Percentiles rank a stretch among this genome's conserved stretches.
Conservation (phyloP, 164 flowering plant species). For the Amborella trichopoda region DNA sequence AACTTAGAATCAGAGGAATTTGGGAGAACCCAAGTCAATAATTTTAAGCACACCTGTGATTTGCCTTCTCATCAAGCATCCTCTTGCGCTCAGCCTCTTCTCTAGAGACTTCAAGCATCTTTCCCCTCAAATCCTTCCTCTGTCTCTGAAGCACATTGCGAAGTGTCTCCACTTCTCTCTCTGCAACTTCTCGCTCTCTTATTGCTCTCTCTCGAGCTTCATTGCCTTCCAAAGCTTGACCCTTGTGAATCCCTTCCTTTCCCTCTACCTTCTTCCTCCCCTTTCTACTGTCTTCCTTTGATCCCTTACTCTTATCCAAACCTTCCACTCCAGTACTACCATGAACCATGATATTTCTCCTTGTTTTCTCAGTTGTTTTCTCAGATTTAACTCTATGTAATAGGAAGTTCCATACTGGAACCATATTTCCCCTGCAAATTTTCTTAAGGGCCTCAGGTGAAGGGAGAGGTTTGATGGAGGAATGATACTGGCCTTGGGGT, state of each 20-base stretch:
- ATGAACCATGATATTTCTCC: slow-evolving; percentile 78
- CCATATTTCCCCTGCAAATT: slow-evolving; percentile 89
- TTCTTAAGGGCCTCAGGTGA: slow-evolving; percentile 60
- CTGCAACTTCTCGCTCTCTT: slow-evolving; percentile 73
- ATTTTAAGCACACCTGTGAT: slow-evolving; percentile 45
- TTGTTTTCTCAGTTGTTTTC: slow-evolving; percentile 78
- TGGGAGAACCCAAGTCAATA: background rate
- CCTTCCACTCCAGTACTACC: slow-evolving; percentile 28
- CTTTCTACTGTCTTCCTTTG: slow-evolving; percentile 23
- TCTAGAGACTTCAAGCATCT: slow-evolving; percentile 86
- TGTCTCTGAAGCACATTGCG: slow-evolving; percentile 71
- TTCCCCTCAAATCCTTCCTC: slow-evolving; percentile 70
- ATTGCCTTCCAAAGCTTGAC: slow-evolving; percentile 6
- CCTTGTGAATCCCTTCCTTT: slow-evolving; percentile 12
- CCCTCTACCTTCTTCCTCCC: slow-evolving; percentile 29
- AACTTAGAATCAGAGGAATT: no score
- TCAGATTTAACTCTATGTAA: slow-evolving; percentile 78
- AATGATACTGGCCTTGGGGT: slow-evolving; percentile 40
- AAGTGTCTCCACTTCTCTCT: slow-evolving; percentile 85
- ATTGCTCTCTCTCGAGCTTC: slow-evolving; percentile 55
- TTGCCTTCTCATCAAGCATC: slow-evolving; percentile 83
- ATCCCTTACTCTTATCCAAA: slow-evolving; percentile 15
- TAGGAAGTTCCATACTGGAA: slow-evolving; percentile 75
- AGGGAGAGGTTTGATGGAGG: slow-evolving; percentile 38
- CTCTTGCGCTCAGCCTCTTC: slow-evolving; percentile 93